A percentile compares a stretch with the other conserved stretches of the same genome.
Conservation (phyloP, 2,329 filamentous ascomycete species). For the Colletotrichum sp. region DNA sequence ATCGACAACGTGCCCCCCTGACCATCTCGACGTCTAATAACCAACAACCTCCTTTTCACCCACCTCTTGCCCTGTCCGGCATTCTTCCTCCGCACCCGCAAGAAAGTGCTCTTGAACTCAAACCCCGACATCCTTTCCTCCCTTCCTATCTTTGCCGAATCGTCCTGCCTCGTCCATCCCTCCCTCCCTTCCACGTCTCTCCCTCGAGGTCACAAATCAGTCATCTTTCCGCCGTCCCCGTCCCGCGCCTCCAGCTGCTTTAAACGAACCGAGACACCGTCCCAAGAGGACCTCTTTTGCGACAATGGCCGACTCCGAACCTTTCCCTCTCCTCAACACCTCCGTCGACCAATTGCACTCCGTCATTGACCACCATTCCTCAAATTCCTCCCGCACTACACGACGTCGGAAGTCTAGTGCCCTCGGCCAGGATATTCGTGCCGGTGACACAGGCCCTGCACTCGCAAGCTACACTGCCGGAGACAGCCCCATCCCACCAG, state of each 20-base stretch:
- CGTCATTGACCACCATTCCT: slow-evolving; percentile 34
- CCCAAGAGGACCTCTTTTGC: not conserved
- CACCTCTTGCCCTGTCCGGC: not conserved
- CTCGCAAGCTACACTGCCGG: slow-evolving; percentile 48
- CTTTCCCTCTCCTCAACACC: slow-evolving; percentile 60
- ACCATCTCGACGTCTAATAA: slow-evolving; percentile 14
- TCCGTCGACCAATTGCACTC: slow-evolving; percentile 54
- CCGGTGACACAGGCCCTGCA: slow-evolving; percentile 61
- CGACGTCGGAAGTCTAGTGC: slow-evolving; percentile 62
- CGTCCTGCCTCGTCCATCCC: not conserved
- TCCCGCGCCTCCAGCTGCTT: not conserved
- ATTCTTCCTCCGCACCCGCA: not conserved
- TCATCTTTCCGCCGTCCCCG: not conserved
- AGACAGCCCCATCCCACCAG: slow-evolving; percentile 2
- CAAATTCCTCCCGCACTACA: slow-evolving; percentile 33
- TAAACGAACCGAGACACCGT: slow-evolving; percentile 11
- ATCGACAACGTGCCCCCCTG: slow-evolving; percentile 15
- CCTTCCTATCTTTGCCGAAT: not conserved
- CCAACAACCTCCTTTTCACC: slow-evolving; percentile 3
- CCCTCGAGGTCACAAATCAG: not conserved
- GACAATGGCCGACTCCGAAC: slow-evolving; percentile 42
- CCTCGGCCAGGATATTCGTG: slow-evolving; percentile 56
- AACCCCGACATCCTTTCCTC: not conserved
- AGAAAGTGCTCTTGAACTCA: not conserved
- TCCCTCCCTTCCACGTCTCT: not conserved